phyloP scores from a whole-genome alignment of 23 red algal genomes.

The Cyanidium caldarium region DNA sequence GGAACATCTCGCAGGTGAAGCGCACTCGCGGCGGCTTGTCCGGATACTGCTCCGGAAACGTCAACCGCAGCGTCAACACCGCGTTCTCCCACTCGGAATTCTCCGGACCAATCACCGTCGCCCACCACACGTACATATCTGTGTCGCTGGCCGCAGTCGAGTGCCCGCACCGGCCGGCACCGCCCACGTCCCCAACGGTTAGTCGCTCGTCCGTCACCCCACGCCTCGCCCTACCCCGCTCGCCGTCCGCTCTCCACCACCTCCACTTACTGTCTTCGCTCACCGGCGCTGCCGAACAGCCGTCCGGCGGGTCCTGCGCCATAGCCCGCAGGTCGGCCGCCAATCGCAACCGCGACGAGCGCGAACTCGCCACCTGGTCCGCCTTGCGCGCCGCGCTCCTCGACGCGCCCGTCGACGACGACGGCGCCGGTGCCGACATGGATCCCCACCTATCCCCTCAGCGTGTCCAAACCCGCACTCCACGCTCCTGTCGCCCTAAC shows the following conservation, averaged over 20 bases:
- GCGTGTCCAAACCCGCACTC: no score
- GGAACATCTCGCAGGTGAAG: constrained; percentile 95
- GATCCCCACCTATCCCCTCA: no score
- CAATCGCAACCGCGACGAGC: constrained; percentile 39
- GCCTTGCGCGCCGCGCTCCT: background rate
- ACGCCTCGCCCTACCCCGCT: background rate
- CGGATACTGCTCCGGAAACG: constrained; percentile 87
- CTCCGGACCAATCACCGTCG: constrained; percentile 80
- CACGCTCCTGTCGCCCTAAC: no score
- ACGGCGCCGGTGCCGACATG: no score
- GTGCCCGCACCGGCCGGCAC: no score
- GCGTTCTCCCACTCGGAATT: constrained; percentile 60
- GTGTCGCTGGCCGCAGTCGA: no score
- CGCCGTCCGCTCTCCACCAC: background rate
- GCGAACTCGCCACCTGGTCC: background rate
- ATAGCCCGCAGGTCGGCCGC: constrained; percentile 74
- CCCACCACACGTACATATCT: constrained; percentile 86
- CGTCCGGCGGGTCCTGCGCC: constrained; percentile 82
- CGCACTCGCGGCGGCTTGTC: constrained; percentile 90
- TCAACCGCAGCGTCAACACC: constrained; percentile 68
- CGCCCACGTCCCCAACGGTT: no score
- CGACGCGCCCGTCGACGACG: no score
- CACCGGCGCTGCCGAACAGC: constrained; percentile 70
- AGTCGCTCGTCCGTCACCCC: background rate
- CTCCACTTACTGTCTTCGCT: constrained; percentile 46